Evolutionary conservation across 2,329 filamentous ascomycete genomes (phyloP), one percentile per base, ranked within the genome.

Genomic region (Colletotrichum tropicale): DNA sequence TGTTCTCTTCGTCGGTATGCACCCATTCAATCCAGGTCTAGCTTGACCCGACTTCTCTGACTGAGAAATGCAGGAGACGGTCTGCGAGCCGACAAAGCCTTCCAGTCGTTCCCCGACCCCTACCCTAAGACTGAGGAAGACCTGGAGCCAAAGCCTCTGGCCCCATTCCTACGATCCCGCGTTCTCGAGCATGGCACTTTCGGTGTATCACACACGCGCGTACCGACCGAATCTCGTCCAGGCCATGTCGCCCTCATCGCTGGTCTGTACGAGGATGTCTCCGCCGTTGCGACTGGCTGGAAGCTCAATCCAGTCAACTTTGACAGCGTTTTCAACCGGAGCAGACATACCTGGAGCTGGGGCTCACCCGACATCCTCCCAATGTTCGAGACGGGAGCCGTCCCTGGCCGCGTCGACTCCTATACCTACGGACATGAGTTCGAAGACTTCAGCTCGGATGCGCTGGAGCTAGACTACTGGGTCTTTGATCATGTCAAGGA

Each of bases 261-360:
- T 8, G 97, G 97, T 6, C 87, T 99, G 48, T 99, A 99, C 83
- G 97, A 99, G 85, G 97, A 99, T 88, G 97, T 99, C 2, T 98
- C 97, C 38, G 94, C 97, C 3, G 97, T 99, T 24, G 98, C 94
- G 34, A 99, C 98, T 1, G 97, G 97, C 18, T 99, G 97, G 97
- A 98, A 99, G 86, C 87, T 98, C 80, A 99, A 99, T 83, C 97
- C 97, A 0, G 97, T 99, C 81, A 94, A 98, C 82, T 99, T 99
- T 81, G 97, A 99, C 86, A 98, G 96, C 81, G 96, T 99, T 13
- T 99, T 99, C 90, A 99, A 99, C 84, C 92, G 95, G 77, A 98
- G 96, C 82, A 90, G 94, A 61, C 98, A 99, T 86, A 99, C 98
- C 9, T 99, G 97, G 97, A 98, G 96, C 84, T 99, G 97, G 97